phyloP scores from a whole-genome alignment of 2,329 filamentous ascomycete species.

The Leptographium wingfieldii region DNA sequence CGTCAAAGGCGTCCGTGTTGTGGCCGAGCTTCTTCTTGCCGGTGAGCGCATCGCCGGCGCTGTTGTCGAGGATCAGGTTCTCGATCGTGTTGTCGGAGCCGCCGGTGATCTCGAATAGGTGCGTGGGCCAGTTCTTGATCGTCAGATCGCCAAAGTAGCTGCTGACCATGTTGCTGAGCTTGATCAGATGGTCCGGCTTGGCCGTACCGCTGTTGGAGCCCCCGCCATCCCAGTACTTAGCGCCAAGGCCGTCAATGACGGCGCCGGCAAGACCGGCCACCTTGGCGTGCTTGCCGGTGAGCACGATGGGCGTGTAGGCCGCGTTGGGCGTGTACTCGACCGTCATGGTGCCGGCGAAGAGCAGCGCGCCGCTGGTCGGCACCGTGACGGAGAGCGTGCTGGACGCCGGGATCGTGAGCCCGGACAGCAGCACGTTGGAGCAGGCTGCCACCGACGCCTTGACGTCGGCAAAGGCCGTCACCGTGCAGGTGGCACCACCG shows the following conservation, averaged over 20 bases:
- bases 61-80: slow-evolving; percentile 25
- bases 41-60: slow-evolving; percentile 20
- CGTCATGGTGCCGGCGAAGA: slow-evolving; percentile 1
- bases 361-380: background rate
- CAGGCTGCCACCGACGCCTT: background rate
- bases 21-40: slow-evolving; percentile 22
- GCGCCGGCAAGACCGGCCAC: slow-evolving; percentile 2
- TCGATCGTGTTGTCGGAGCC: slow-evolving; percentile 21
- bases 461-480: background rate
- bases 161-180: slow-evolving; percentile 34
- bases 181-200: slow-evolving; percentile 50
- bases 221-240: slow-evolving; percentile 39
- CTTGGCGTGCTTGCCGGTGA: slow-evolving; percentile 1
- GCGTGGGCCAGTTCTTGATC: slow-evolving; percentile 28
- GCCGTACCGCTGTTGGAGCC: slow-evolving; percentile 46
- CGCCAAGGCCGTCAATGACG: slow-evolving; percentile 4
- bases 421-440: background rate
- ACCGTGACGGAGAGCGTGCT: background rate
- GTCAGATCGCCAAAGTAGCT: slow-evolving; percentile 32
- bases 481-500: slow-evolving; percentile 1
- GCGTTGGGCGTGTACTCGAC: slow-evolving; percentile 3
- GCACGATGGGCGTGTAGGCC: background rate
- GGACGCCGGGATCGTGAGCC: background rate
- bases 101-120: slow-evolving; percentile 26
- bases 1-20: slow-evolving; percentile 48